Evolutionary conservation across 176 grass and related monocot species (phyloP), one percentile per base, ranked within the genome.

Genomic region (Triticum turgidum): DNA sequence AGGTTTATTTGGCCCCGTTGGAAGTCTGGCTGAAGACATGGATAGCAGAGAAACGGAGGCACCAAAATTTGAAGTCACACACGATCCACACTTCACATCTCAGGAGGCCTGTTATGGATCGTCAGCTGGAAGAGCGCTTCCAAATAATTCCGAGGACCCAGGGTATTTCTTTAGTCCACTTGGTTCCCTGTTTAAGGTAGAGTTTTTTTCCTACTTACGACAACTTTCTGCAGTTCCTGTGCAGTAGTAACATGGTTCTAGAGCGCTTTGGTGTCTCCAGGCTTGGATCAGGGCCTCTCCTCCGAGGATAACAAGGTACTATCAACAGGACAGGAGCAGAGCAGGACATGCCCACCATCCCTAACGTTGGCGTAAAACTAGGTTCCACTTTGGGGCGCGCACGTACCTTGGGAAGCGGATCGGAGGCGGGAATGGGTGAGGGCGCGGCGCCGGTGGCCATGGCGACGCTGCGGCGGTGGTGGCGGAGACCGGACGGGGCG

Each of bases 331-430:
- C 84, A 42, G 6, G 49, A 52, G 49, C 49, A 52, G 49, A 52
- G 49, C 15, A 52, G 65, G 22, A 65, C 63, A 32, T 62, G 77
- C 12, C 3, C n/a, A 54, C 15, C n/a, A 21, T 54, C 30, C 41
- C 59, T 17, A 17, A 52, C 38, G 12, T 83, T 61, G 2, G 54
- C 10, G 54, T 8, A 32, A 30, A 64, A 34, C 51, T 12, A 54
- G 3, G 13, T 15, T 73, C 0, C 73, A 30, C 41, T 76, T 76
- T 5, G 8, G 69, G 37, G 37, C 10, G 69, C 7, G 18, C 17
- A 15, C 65, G 62, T 81, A 91, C 89, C 89, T 88, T 85, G 51
- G 77, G 89, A 68, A 85, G 77, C 30, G 89, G 82, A 81, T 85
- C 77, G 51, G 86, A 9, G 64, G 72, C 68, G 15, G 69, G 65